A percentile compares a stretch with the other conserved stretches of the same genome.
Conservation (phyloP, 2,329 filamentous ascomycete species). For the Colletotrichum australisinense region DNA sequence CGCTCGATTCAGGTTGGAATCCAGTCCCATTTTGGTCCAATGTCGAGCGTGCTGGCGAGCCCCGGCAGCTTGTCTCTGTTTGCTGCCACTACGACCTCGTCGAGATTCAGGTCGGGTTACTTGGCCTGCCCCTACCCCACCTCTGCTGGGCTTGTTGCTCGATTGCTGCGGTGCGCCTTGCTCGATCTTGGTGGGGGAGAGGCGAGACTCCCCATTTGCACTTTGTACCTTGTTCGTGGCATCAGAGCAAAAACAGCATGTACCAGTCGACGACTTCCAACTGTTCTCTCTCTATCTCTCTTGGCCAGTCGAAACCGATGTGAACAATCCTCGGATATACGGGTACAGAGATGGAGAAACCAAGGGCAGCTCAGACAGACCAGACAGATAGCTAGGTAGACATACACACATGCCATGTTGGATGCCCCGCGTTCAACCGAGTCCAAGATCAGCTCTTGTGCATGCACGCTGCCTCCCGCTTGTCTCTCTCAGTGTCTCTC, state of each 20-base stretch:
- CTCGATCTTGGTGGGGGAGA: slow-evolving; percentile 2
- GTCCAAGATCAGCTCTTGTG: background rate
- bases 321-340: background rate
- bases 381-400: too few relatives aligned
- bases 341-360: background rate
- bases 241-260: background rate
- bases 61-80: slow-evolving; percentile 7
- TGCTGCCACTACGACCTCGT: slow-evolving; percentile 22
- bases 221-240: background rate
- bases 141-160: slow-evolving; percentile 28
- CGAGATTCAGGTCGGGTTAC: slow-evolving; percentile 30
- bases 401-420: background rate
- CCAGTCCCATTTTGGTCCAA: background rate
- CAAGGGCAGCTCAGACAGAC: background rate
- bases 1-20: background rate
- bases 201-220: background rate
- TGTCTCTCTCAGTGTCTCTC: background rate
- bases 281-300: background rate
- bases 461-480: background rate
- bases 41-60: background rate
- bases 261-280: background rate
- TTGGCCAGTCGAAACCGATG: background rate
- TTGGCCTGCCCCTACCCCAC: slow-evolving; percentile 32
- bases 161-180: background rate
- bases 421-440: background rate